These are phyloP conservation scores for Melocanna baccifera DNA, from an alignment of 176 grass and related monocot genomes.

Conservation along the genomic window DNA sequence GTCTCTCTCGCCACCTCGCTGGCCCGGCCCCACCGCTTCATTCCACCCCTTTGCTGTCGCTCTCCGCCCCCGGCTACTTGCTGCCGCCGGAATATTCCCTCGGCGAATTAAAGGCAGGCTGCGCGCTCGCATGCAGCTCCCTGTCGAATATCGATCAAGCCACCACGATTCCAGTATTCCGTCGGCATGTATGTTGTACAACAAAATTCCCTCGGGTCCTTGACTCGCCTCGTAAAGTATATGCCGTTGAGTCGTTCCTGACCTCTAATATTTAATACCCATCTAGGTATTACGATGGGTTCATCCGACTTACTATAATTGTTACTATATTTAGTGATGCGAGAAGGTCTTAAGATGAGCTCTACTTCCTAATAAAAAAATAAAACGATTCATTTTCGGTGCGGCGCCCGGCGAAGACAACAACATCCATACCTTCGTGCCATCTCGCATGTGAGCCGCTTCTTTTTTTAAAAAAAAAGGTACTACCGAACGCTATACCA, in stretches of 20 bases:
- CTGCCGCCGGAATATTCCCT: constrained; percentile 25
- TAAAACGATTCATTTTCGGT: too few relatives aligned
- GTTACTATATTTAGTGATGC: too few relatives aligned
- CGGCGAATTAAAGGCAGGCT: background rate
- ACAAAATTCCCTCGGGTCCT: background rate
- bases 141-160: background rate
- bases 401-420: too few relatives aligned
- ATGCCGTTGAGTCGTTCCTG: background rate
- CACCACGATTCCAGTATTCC: background rate
- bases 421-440: too few relatives aligned
- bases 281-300: too few relatives aligned
- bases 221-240: background rate
- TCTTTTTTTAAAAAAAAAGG: too few relatives aligned
- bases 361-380: too few relatives aligned
- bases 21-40: background rate
- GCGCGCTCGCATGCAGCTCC: background rate
- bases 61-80: background rate
- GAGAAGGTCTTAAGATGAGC: too few relatives aligned
- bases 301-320: too few relatives aligned
- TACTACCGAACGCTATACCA: too few relatives aligned
- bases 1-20: background rate
- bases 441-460: too few relatives aligned
- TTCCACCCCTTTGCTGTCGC: background rate
- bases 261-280: too few relatives aligned
- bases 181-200: background rate